Conservation (phyloP, 257 asterid genomes). For the Apocynum venetum region DNA sequence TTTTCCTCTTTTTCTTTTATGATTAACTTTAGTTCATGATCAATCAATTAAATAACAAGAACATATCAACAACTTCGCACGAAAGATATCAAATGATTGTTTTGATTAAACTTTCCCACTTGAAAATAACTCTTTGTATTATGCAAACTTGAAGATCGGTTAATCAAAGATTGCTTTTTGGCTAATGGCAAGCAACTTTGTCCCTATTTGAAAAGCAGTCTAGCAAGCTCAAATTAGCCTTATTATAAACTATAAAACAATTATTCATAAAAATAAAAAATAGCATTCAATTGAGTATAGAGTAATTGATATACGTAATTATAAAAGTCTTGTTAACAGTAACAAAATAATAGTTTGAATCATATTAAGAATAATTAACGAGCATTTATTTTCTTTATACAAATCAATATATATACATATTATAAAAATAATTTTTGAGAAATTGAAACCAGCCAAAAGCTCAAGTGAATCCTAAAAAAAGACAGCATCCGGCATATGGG, state of each 20-base stretch:
- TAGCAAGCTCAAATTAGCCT: background rate
- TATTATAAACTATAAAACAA: too few species aligned
- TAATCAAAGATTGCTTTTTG: background rate
- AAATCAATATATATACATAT: too few species aligned
- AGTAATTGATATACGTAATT: too few species aligned
- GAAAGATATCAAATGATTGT: background rate
- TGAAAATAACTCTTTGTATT: background rate
- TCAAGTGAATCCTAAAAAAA: too few species aligned
- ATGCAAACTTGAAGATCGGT: background rate
- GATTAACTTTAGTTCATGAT: background rate
- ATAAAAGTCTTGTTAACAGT: too few species aligned
- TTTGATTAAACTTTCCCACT: background rate
- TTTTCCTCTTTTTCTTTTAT: background rate
- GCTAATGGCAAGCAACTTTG: conserved; percentile 11
- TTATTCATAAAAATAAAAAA: too few species aligned
- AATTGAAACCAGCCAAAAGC: too few species aligned
- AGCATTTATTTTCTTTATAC: too few species aligned
- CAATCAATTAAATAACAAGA: background rate
- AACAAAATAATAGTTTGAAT: too few species aligned
- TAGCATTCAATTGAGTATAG: too few species aligned
- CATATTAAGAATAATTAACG: too few species aligned
- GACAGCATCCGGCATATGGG: background rate
- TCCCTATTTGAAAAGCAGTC: background rate
- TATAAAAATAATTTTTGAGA: too few species aligned
- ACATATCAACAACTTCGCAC: background rate